Conservation (phyloP, 768 basidiomycete genomes). For the Leccinum variicolor region DNA sequence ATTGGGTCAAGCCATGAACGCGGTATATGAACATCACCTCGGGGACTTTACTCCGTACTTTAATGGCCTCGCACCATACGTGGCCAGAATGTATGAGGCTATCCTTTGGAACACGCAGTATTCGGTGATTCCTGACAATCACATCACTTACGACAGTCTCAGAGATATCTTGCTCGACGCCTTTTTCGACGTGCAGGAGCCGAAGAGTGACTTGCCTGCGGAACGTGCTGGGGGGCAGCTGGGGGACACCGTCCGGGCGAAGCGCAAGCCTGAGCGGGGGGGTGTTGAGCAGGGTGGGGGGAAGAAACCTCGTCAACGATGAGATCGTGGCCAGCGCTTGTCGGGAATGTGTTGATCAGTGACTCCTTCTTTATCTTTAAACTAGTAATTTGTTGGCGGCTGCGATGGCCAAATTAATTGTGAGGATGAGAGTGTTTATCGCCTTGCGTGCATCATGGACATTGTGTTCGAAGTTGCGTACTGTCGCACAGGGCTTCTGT, state of each 20-base stretch:
- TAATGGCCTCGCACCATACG: not conserved
- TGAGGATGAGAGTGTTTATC: too few relatives aligned
- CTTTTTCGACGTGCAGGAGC: not conserved
- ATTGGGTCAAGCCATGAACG: not conserved
- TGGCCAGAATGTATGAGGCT: not conserved
- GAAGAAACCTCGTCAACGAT: not conserved
- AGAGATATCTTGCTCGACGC: not conserved
- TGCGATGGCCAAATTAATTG: too few relatives aligned
- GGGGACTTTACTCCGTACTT: not conserved
- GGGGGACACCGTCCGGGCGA: not conserved
- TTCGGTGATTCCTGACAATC: not conserved
- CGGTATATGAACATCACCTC: too few relatives aligned
- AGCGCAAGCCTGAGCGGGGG: not conserved
- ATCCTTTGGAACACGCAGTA: not conserved
- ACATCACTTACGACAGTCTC: not conserved
- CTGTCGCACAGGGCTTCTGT: too few relatives aligned
- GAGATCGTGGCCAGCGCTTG: not conserved
- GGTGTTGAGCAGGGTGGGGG: not conserved
- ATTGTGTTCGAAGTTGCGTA: too few relatives aligned
- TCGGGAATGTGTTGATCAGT: too few relatives aligned
- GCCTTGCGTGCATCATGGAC: too few relatives aligned
- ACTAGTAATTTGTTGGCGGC: too few relatives aligned
- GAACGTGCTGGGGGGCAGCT: not conserved
- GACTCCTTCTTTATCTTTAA: too few relatives aligned
- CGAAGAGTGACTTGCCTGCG: not conserved